phyloP scores from a whole-genome alignment of 2,329 filamentous ascomycete species.

The Aspergillus tanneri region DNA sequence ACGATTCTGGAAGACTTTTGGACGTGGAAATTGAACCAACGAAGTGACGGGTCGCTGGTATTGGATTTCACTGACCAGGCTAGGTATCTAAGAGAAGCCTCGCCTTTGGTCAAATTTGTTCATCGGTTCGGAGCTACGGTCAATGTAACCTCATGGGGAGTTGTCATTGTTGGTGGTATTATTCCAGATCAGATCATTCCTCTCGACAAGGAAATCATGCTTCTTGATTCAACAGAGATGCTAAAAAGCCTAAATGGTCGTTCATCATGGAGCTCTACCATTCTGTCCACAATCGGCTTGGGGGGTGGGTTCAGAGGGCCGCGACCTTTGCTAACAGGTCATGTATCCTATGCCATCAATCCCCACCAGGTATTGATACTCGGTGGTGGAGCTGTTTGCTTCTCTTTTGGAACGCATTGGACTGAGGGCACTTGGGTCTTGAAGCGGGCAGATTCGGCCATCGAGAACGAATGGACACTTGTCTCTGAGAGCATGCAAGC shows the following conservation, averaged over 20 bases:
- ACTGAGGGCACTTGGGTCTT: slow-evolving; percentile 61
- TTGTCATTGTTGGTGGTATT: slow-evolving; percentile 57
- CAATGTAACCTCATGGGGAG: slow-evolving; percentile 45
- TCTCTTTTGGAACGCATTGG: slow-evolving; percentile 87
- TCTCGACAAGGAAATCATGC: slow-evolving; percentile 55
- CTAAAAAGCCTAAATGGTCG: slow-evolving; percentile 19
- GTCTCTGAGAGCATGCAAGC: slow-evolving; percentile 22
- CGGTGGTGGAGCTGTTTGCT: slow-evolving; percentile 83
- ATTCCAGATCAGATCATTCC: slow-evolving; percentile 37
- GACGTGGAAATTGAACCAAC: slow-evolving; percentile 59
- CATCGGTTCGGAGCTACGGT: slow-evolving; percentile 54
- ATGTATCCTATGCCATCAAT: slow-evolving; percentile 54
- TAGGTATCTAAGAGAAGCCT: slow-evolving; percentile 21
- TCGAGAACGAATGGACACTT: slow-evolving; percentile 35
- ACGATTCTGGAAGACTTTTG: slow-evolving; percentile 62
- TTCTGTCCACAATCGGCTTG: slow-evolving; percentile 31
- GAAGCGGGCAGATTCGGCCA: slow-evolving; percentile 27
- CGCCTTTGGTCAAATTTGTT: slow-evolving; percentile 33
- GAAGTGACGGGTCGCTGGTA: slow-evolving; percentile 31
- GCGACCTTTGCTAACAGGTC: slow-evolving; percentile 70
- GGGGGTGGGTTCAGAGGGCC: slow-evolving; percentile 33
- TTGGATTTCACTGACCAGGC: slow-evolving; percentile 31
- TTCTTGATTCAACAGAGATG: slow-evolving; percentile 30
- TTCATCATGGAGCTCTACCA: slow-evolving; percentile 22
- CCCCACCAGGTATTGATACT: slow-evolving; percentile 59